A percentile compares a stretch with the other conserved stretches of the same genome.
Conservation (phyloP, 2,329 filamentous ascomycete genomes). For the Ascochyta viciae-villosae region DNA sequence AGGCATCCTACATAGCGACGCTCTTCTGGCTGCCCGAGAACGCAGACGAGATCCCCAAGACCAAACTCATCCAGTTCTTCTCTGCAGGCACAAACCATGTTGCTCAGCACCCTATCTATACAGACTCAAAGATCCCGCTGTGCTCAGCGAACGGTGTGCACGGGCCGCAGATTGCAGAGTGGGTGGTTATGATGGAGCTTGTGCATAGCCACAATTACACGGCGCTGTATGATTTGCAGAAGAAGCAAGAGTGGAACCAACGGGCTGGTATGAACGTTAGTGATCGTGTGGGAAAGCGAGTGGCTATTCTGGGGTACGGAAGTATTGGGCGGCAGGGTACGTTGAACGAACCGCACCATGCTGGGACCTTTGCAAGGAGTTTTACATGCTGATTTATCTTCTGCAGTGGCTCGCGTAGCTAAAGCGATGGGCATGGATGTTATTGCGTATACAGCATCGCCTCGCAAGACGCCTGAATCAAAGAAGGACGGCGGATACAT, state of each 20-base stretch:
- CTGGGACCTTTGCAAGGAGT: neutral
- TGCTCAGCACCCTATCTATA: slow-evolving; percentile 61
- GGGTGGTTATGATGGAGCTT: slow-evolving; percentile 69
- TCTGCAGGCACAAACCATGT: slow-evolving; percentile 66
- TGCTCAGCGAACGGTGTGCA: slow-evolving; percentile 65
- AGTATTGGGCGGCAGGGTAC: slow-evolving; percentile 67
- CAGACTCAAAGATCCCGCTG: slow-evolving; percentile 59
- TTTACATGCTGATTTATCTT: slow-evolving; percentile 7
- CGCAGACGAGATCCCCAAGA: slow-evolving; percentile 46
- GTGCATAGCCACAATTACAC: slow-evolving; percentile 64
- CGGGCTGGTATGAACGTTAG: slow-evolving; percentile 48
- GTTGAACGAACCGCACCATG: slow-evolving; percentile 18
- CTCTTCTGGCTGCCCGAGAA: slow-evolving; percentile 54
- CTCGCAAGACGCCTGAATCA: slow-evolving; percentile 71
- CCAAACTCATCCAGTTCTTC: slow-evolving; percentile 63
- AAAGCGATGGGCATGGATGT: slow-evolving; percentile 74
- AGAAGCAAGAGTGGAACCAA: slow-evolving; percentile 61
- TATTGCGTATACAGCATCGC: slow-evolving; percentile 75
- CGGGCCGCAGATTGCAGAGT: slow-evolving; percentile 71
- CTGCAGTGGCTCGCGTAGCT: slow-evolving; percentile 62
- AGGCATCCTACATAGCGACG: slow-evolving; percentile 57
- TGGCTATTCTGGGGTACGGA: slow-evolving; percentile 69
- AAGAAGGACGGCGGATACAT: slow-evolving; percentile 70
- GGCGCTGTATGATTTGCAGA: slow-evolving; percentile 64
- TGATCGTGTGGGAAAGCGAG: slow-evolving; percentile 64